Percentiles rank a stretch among this genome's conserved stretches.
Evolutionary conservation across 768 basidiomycete genomes (phyloP).

Genomic region (Rhodotorula toruloides): DNA sequence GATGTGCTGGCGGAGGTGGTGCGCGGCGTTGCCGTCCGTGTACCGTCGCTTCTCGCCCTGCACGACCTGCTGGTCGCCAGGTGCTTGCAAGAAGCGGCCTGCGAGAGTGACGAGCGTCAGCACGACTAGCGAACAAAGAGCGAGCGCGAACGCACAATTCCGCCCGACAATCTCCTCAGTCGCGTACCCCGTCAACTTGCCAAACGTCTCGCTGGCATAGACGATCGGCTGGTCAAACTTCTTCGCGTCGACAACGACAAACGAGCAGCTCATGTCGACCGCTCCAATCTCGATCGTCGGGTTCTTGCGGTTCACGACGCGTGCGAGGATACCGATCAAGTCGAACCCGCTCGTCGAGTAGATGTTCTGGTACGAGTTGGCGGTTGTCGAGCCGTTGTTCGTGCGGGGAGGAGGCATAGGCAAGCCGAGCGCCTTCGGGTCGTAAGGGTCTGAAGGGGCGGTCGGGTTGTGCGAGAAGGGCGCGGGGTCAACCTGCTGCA

Average conservation of each 20-base stretch:
- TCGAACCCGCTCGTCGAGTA: slow-evolving; percentile 93
- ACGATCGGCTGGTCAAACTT: slow-evolving; percentile 79
- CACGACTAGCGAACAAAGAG: neutral
- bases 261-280: slow-evolving; percentile 86
- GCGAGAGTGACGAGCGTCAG: neutral
- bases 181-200: slow-evolving; percentile 50
- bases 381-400: neutral
- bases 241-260: slow-evolving; percentile 79
- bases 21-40: slow-evolving; percentile 62
- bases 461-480: slow-evolving; percentile 3
- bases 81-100: slow-evolving; percentile 72
- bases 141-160: slow-evolving; percentile 58
- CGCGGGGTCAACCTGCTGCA: too few relatives aligned
- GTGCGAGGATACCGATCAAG: slow-evolving; percentile 69
- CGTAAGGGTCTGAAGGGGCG: slow-evolving; percentile 28
- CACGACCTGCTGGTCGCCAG: slow-evolving; percentile 54
- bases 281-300: slow-evolving; percentile 77
- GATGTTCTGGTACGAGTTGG: slow-evolving; percentile 45
- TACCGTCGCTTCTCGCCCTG: slow-evolving; percentile 56
- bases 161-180: slow-evolving; percentile 68
- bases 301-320: slow-evolving; percentile 67
- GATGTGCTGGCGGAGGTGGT: slow-evolving; percentile 61
- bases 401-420: slow-evolving; percentile 4
- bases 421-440: slow-evolving; percentile 34
- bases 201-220: slow-evolving; percentile 82